These are phyloP conservation scores for Lentinus polychrous DNA, from an alignment of 1,284 basidiomycete species.

Conservation along the genomic window DNA sequence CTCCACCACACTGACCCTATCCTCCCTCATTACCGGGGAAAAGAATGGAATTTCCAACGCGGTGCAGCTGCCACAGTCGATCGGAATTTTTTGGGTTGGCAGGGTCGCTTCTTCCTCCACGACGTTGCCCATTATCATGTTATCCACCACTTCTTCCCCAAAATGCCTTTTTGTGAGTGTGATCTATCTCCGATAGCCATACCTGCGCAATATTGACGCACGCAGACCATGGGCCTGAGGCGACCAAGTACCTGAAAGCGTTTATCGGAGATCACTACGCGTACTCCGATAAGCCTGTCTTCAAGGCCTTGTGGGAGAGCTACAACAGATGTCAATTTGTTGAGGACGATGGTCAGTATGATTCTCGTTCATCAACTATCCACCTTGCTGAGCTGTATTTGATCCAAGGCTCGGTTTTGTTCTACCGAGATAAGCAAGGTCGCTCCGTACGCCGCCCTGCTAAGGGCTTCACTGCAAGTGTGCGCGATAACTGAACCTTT, in stretches of 20 bases:
- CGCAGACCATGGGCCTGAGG: slow-evolving; percentile 40
- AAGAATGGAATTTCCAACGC: slow-evolving; percentile 42
- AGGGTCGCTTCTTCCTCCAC: slow-evolving; percentile 31
- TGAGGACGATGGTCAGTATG: slow-evolving; percentile 43
- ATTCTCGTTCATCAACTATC: background rate
- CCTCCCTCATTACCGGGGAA: slow-evolving; percentile 30
- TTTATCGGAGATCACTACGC: slow-evolving; percentile 50
- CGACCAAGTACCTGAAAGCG: slow-evolving; percentile 41
- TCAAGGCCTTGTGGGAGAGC: slow-evolving; percentile 48
- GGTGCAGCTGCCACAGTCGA: slow-evolving; percentile 58
- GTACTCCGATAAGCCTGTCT: slow-evolving; percentile 40
- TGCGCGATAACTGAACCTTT: background rate
- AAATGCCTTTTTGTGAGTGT: slow-evolving; percentile 21
- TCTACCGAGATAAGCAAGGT: slow-evolving; percentile 60
- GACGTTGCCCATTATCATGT: slow-evolving; percentile 35
- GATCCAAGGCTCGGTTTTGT: slow-evolving; percentile 40
- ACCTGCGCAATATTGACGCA: background rate
- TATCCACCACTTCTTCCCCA: slow-evolving; percentile 25
- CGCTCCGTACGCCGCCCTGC: background rate
- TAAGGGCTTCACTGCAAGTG: background rate
- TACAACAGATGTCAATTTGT: slow-evolving; percentile 65
- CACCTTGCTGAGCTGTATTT: background rate
- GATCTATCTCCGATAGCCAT: background rate
- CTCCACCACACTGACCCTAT: slow-evolving; percentile 49
- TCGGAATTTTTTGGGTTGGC: slow-evolving; percentile 43